Evolutionary conservation across 1,284 basidiomycete species (phyloP), one percentile per base, ranked within the genome.

Genomic region (Ganoderma lingzhi): DNA sequence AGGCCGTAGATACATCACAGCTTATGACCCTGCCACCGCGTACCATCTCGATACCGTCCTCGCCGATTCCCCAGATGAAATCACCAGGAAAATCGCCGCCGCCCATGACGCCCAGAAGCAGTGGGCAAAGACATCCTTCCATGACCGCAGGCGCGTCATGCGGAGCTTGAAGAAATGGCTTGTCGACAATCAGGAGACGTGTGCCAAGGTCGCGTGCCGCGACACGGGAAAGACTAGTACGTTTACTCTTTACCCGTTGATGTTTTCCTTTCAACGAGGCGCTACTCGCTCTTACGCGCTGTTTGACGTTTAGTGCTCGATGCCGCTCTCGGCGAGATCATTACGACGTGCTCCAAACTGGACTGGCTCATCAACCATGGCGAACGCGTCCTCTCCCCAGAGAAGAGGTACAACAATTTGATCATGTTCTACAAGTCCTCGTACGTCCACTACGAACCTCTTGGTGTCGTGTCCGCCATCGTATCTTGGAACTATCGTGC

Each of bases 171-270:
- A 95, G 75, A 92, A 93, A 71, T 99, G 97, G 97, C 85, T 97
- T 15, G 89, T 97, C 37, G 89, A 92, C 73, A 95, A 97, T 75
- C 90, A 96, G 82, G 93, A 97, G 69, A 82, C 83, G 28, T 95
- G 96, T 75, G 95, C 95, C 8, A 86, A 91, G 60, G 93, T 98
- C n/a, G 96, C 96, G 44, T 96, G 94, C 77, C 86, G 97, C 45
- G 97, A 99, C 80, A 96, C 96, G 0, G 97, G 97, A 68, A 99
- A 99, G 85, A 99, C 97, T 42, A 85, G 96, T 96, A 76, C 79
- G 93, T 88, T 44, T 39, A 55, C 23, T 30, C 66, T 41, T 55
- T 56, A 9, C 42, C 17, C 30, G 15, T 19, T 17, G 17, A 56
- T 35, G 15, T 35, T 2, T 9, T 3, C 2, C 28, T 17, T 35